These are phyloP conservation scores for Leccinum variicolor DNA, from an alignment of 768 basidiomycete species.

Conservation along the genomic window DNA sequence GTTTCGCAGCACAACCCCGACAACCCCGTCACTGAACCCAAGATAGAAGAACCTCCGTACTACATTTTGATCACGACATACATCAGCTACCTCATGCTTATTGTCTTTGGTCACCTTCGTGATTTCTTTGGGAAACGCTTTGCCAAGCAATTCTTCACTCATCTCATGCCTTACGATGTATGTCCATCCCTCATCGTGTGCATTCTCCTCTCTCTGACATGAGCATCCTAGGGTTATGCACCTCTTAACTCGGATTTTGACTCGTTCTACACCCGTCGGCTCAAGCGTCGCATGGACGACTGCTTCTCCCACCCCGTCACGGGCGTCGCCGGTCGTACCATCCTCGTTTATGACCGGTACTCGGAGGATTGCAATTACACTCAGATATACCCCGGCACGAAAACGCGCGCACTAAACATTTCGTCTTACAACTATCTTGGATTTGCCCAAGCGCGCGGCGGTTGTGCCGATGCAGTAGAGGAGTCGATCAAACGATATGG, in stretches of 20 bases:
- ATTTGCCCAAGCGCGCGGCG: constrained; percentile 90
- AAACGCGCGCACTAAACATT: constrained; percentile 90
- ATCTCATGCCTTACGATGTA: constrained; percentile 82
- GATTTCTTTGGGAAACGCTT: constrained; percentile 94
- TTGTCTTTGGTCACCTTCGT: constrained; percentile 86
- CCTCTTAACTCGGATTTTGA: constrained; percentile 98
- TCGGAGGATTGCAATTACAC: constrained; percentile 80
- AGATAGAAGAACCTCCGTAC: constrained; percentile 86
- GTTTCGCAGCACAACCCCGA: constrained; percentile 54
- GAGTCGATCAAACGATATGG: constrained; percentile 80
- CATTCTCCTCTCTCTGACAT: constrained; percentile 7
- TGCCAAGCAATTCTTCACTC: constrained; percentile 62
- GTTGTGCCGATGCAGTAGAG: constrained; percentile 93
- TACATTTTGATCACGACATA: constrained; percentile 92
- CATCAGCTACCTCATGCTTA: constrained; percentile 89
- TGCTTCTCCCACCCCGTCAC: constrained; percentile 93
- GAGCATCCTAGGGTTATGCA: constrained; percentile 77
- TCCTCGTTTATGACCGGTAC: constrained; percentile 78
- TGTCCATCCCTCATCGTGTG: constrained; percentile 32
- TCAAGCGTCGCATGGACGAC: constrained; percentile 93
- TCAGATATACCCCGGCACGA: constrained; percentile 71
- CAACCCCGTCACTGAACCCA: constrained; percentile 46
- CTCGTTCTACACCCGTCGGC: constrained; percentile 96
- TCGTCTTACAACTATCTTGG: constrained; percentile 99
- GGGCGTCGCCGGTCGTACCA: constrained; percentile 93